Conservation (phyloP, 2,329 filamentous ascomycete genomes). For the Fusarium sp. region DNA sequence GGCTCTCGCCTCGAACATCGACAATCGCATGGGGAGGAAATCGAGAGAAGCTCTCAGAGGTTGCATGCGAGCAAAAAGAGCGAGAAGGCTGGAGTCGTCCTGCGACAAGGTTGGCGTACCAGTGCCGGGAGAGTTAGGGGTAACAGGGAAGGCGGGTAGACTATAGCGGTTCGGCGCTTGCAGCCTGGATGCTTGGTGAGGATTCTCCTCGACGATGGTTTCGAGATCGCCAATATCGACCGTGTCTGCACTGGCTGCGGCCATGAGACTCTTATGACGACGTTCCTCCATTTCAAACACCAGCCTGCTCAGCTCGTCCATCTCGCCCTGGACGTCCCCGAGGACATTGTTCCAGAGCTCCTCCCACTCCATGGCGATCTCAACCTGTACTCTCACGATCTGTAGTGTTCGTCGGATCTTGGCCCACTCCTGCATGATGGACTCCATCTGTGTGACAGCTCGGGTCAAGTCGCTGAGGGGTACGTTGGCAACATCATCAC, state of each 20-base stretch:
- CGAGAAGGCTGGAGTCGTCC: conserved; percentile 87
- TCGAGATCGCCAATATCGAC: conserved; percentile 88
- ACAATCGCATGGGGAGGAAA: conserved; percentile 93
- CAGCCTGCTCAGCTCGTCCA: conserved; percentile 76
- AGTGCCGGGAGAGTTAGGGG: conserved; percentile 65
- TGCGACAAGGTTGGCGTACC: conserved; percentile 64
- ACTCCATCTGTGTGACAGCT: conserved; percentile 88
- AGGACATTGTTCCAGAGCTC: conserved; percentile 94
- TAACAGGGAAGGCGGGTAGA: conserved; percentile 68
- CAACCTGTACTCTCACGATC: conserved; percentile 86
- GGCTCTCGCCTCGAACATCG: conserved; percentile 82
- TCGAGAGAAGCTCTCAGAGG: conserved; percentile 90
- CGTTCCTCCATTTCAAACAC: conserved; percentile 99
- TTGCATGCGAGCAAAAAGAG: conserved; percentile 94
- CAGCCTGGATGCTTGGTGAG: conserved; percentile 61
- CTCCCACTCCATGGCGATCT: conserved; percentile 99
- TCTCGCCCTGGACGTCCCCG: conserved; percentile 90
- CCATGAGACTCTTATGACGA: conserved; percentile 78
- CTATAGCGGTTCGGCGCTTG: conserved; percentile 71
- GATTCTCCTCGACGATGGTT: conserved; percentile 90
- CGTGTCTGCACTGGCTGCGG: conserved; percentile 66
- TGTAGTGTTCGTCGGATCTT: conserved; percentile 80
- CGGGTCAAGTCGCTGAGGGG: conserved; percentile 73
- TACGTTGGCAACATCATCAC: conserved; percentile 76
- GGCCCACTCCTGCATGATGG: conserved; percentile 82